phyloP scores from a whole-genome alignment of 441 rosid species.

The Gossypium lobatum region DNA sequence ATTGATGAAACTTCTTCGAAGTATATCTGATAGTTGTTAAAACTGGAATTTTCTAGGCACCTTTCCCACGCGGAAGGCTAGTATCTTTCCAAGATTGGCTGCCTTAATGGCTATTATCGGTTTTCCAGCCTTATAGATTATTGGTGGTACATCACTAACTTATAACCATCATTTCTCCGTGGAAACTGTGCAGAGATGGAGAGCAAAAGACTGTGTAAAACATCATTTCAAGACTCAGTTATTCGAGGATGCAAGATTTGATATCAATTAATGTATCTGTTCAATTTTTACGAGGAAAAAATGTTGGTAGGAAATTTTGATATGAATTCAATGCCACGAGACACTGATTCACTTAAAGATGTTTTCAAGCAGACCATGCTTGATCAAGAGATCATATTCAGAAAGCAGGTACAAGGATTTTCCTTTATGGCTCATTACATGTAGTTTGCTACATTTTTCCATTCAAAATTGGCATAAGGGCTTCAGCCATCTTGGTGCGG shows the following conservation, averaged over 20 bases:
- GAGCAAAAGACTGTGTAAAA: background rate
- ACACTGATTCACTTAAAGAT: conserved; percentile 27
- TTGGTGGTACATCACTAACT: background rate
- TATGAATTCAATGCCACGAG: conserved; percentile 24
- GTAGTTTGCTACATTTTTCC: background rate
- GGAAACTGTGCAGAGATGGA: conserved; percentile 6
- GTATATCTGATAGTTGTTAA: background rate
- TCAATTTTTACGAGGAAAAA: conserved; percentile 14
- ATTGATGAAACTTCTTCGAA: background rate
- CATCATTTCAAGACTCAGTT: background rate
- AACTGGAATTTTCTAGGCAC: background rate
- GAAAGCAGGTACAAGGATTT: conserved; percentile 36
- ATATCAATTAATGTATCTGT: conserved; percentile 8
- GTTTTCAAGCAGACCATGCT: conserved; percentile 39
- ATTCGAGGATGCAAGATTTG: conserved; percentile 8
- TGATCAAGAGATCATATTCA: conserved; percentile 38
- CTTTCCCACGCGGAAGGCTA: background rate
- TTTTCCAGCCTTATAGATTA: conserved; percentile 1
- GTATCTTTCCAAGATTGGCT: conserved; percentile 2
- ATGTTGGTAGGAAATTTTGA: conserved; percentile 34
- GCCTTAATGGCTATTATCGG: background rate
- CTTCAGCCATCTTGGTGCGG: background rate
- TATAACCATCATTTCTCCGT: conserved; percentile 1
- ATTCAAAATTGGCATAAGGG: background rate
- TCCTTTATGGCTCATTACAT: background rate